Base-by-base conservation (phyloP, 192 early-diverging fungal species). In the Rhizophlyctis rosea region DNA sequence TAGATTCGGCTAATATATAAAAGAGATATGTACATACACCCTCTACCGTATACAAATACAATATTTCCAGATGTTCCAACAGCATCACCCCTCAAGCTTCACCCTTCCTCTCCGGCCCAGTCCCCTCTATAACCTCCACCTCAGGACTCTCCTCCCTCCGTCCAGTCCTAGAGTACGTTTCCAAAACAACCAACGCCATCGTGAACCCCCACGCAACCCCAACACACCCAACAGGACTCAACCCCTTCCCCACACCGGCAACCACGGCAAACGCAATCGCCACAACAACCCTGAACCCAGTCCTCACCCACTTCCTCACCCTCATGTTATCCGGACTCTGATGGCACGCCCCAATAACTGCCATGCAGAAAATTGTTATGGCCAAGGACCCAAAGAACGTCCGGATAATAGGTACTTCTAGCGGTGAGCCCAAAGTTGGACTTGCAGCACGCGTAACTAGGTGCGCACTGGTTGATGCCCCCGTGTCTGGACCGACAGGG, bases 301-400 rank as follows among this genome's bases (percentile, higher is more conserved):
- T 54, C 3, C 53, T 25, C 25, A 54, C n/a, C 3, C 53, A 31
- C 16, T 54, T 54, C 3, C 28, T 30, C 3, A 54, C 4, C 23
- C 53, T 25, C 4, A 31, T 16, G 25, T 25, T 31, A 18, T 54
- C 28, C 53, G 32, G n/a, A 25, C 28, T 30, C 5, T 31, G 23
- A 16, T 54, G 53, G n/a, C 28, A 30, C 25, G 32, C 18, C 2
- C 28, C 27, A 18, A 54, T 54, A 3, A 54, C 29, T 16, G 53
- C 32, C 23, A 27, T 27, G 53, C 53, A 54, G 3, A 16, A 4
- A 2, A 54, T 25, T 18, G 29, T 28, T 14, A 3, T 3, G 4
- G 53, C 3, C 23, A 54, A 31, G 28, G 53, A 54, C 3, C 53
- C 53, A 28, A 54, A 54, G 53, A 54, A 54, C 2, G 53, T 27